Evolutionary conservation across 2,329 filamentous ascomycete genomes (phyloP), one percentile per base, ranked within the genome.

Genomic region (Nigrograna mackinnonii): DNA sequence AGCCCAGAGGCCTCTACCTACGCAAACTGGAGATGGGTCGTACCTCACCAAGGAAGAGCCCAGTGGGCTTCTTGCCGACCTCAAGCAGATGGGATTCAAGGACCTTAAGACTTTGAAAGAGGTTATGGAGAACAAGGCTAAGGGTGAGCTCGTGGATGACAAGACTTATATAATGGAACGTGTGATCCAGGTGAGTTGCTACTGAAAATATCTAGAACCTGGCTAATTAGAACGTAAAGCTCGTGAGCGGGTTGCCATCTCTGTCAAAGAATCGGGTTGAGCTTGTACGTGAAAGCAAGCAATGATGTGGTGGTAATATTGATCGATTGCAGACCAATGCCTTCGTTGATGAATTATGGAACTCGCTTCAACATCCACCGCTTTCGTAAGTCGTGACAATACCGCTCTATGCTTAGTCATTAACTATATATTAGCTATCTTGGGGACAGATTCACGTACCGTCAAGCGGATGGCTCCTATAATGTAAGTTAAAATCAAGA

Each of bases 151-250:
- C 4, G 67, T 79, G 5, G 83, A 91, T 55, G 87, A 91, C 69
- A 87, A 86, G 69, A 87, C 84, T 2, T 87, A 89, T 76, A 73
- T 89, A 33, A 88, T 90, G 82, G 87, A 90, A 65, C 76, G 81
- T 6, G 77, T 47, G 7, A 34, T 49, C 18, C 16, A 43, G 42
- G 66, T 77, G 12, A 18, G 13, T 11, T 11, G 16, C 34, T 11
- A 33, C n/a, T n/a, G n/a, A n/a, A n/a, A n/a, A n/a, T n/a, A n/a
- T n/a, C n/a, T n/a, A n/a, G n/a, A n/a, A n/a, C n/a, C n/a, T n/a
- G n/a, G n/a, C n/a, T n/a, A n/a, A 28, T 28, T 14, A 11, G 16
- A 11, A 11, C 31, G 31, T 17, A 17, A 13, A 44, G 42, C 42
- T 44, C 17, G 42, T 44, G 20, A 35, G 30, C 21, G 42, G 42